Base-by-base conservation (phyloP, 345 rosid genomes). In the Crucihimalaya himalaica region DNA sequence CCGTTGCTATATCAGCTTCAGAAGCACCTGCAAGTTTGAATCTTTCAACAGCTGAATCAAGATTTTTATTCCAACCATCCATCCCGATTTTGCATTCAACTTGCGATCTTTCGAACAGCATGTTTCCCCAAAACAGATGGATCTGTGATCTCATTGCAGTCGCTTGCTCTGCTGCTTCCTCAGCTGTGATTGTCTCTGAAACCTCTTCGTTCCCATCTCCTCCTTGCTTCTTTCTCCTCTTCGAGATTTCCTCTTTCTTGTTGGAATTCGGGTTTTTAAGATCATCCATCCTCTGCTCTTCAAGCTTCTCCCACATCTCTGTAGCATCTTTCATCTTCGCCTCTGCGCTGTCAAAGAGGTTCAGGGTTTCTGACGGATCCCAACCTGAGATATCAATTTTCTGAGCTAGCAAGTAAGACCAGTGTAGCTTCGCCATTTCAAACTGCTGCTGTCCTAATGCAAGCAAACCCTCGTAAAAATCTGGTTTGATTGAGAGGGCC, bases 71-170 rank as follows among this genome's bases (percentile, higher is more conserved):
- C 97, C 97, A 95, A 61, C 93, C 89, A 48, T 54, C 79, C 70
- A 82, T 57, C 34, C 91, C 89, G 46, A 95, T 71, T 78, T 92
- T 95, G 89, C 94, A 85, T 81, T 90, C 99, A n/a, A 92, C 94
- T 80, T 92, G 99, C 15, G 99, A 95, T 78, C 97, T 85, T 78
- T 95, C 99, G 61, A 92, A 92, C 23, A 92, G 83, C 96, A 95
- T 84, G 76, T 95, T 95, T 6, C 99, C 99, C 99, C 99, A 95
- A 78, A 95, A 95, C 19, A 95, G 88, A 82, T 95, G 99, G 74
- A 95, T 95, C 83, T 95, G 99, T 13, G 97, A 95, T 82, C 93
- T 92, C 97, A 92, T 89, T 4, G 91, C 97, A 20, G 84, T 85
- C 23, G 96, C 97, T 83, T 95, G 99, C 60, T 95, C 99, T 56